These are phyloP conservation scores for Nevesoporus exiguus DNA, from an alignment of 768 basidiomycete genomes.

Conservation along the genomic window DNA sequence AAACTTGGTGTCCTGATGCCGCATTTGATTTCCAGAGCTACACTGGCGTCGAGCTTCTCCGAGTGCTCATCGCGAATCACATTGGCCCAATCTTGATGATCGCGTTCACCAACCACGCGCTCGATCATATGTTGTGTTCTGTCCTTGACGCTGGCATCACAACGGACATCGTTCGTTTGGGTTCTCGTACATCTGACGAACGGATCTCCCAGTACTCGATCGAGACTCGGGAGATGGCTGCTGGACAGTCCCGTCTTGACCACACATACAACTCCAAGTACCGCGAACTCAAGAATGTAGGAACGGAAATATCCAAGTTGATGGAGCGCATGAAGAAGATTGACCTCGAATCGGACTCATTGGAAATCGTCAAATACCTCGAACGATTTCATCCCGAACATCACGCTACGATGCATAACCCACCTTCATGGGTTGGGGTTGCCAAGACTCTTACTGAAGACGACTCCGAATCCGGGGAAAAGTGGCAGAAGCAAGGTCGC, in stretches of 20 bases:
- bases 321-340: conserved; percentile 41
- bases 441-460: conserved; percentile 18
- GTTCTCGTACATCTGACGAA: conserved; percentile 60
- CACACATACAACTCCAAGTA: conserved; percentile 33
- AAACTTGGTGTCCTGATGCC: background rate
- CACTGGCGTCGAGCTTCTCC: conserved; percentile 66
- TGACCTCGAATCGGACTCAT: conserved; percentile 33
- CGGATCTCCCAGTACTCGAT: conserved; percentile 59
- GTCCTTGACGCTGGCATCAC: conserved; percentile 68
- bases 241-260: conserved; percentile 41
- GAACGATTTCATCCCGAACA: conserved; percentile 47
- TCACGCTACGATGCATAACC: conserved; percentile 36
- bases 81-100: conserved; percentile 54
- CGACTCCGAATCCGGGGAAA: conserved; percentile 15
- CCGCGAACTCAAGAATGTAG: conserved; percentile 40
- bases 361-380: conserved; percentile 42
- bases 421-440: conserved; percentile 48
- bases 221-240: conserved; percentile 50
- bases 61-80: conserved; percentile 54
- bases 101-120: conserved; percentile 76
- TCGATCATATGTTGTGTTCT: conserved; percentile 67
- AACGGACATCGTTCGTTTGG: conserved; percentile 60
- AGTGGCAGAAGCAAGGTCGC: conserved; percentile 37
- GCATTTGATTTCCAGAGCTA: conserved; percentile 45
- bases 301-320: conserved; percentile 44